These are phyloP conservation scores for Arabis hirsuta DNA, from an alignment of 345 rosid species.

Conservation along the genomic window DNA sequence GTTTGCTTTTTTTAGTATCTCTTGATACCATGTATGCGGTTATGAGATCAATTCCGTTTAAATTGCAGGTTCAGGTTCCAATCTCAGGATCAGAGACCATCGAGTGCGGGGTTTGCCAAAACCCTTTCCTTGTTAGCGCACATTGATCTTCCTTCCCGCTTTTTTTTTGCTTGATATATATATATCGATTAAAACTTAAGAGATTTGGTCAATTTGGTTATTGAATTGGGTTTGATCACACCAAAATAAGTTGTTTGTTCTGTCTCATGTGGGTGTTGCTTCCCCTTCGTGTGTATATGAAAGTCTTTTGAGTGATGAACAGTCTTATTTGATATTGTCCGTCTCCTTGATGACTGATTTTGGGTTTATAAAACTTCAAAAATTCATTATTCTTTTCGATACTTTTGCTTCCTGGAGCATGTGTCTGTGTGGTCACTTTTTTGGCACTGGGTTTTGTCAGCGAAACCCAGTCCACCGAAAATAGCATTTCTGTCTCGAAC, in stretches of 20 bases:
- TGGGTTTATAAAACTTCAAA: neutral
- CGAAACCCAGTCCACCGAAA: too few relatives aligned
- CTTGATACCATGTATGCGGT: neutral
- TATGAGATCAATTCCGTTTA: conserved; percentile 7
- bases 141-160: conserved; percentile 49
- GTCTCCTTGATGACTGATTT: conserved; percentile 14
- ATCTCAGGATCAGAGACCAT: conserved; percentile 97
- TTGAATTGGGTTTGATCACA: conserved; percentile 32
- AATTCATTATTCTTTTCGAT: too few relatives aligned
- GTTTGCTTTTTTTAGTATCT: neutral
- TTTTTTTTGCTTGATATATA: conserved; percentile 27
- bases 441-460: too few relatives aligned
- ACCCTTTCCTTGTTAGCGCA: conserved; percentile 91
- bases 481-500: too few relatives aligned
- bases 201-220: conserved; percentile 25
- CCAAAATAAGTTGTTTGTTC: conserved; percentile 28
- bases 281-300: conserved; percentile 40
- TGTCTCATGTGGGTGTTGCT: conserved; percentile 25
- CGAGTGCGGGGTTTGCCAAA: conserved; percentile 99
- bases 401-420: too few relatives aligned
- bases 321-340: conserved; percentile 9
- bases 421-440: too few relatives aligned
- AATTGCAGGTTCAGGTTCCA: conserved; percentile 93
- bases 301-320: conserved; percentile 35
- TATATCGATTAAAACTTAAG: conserved; percentile 16